Conservation (phyloP, 257 asterid genomes). For the Scutellaria barbata region DNA sequence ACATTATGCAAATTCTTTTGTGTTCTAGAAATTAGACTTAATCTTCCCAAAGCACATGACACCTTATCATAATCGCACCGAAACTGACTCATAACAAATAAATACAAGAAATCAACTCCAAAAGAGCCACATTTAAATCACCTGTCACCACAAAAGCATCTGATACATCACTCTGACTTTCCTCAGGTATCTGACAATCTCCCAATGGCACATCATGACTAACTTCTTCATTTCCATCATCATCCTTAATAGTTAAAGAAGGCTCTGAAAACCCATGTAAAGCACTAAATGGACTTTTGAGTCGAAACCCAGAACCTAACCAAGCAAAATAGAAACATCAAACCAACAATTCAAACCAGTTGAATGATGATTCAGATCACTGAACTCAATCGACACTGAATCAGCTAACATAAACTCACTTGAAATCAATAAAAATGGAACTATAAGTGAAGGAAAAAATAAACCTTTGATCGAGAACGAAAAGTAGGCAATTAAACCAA, state of each 20-base stretch:
- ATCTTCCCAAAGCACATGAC: conserved; percentile 20
- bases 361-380: conserved; percentile 15
- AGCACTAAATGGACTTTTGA: conserved; percentile 42
- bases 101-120: too few relatives aligned
- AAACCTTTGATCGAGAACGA: conserved; percentile 62
- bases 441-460: background rate
- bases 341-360: conserved; percentile 10
- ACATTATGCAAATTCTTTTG: background rate
- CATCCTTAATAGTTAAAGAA: conserved; percentile 38
- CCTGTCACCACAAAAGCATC: conserved; percentile 52
- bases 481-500: conserved; percentile 63
- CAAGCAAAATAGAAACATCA: conserved; percentile 20
- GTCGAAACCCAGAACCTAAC: conserved; percentile 54
- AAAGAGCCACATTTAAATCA: conserved; percentile 35
- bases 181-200: conserved; percentile 46
- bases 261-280: conserved; percentile 41
- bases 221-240: conserved; percentile 39
- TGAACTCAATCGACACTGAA: background rate
- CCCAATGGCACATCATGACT: conserved; percentile 40
- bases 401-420: background rate
- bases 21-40: background rate
- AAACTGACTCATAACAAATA: too few relatives aligned
- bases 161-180: conserved; percentile 29
- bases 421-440: background rate
- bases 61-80: conserved; percentile 9